Percentiles rank a stretch among this genome's conserved stretches.
These are phyloP conservation scores for Castanospermum australe DNA, from an alignment of 306 rosid genomes.

Conservation along the genomic window DNA sequence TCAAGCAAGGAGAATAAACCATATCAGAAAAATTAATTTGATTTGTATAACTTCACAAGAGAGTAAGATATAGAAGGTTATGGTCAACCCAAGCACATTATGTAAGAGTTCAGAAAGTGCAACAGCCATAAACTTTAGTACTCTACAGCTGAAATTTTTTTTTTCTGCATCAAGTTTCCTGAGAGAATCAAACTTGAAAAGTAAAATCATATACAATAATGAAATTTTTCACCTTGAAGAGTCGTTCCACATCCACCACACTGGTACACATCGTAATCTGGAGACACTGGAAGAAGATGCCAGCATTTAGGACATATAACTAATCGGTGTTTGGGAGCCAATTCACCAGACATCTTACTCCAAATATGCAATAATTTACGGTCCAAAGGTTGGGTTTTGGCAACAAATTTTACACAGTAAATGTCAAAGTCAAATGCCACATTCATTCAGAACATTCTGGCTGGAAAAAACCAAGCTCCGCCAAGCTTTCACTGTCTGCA, in stretches of 20 bases:
- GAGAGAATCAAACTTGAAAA: background rate
- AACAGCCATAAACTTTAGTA: constrained; percentile 5
- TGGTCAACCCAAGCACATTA: constrained; percentile 15
- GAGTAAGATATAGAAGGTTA: background rate
- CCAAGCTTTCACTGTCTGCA: constrained; percentile 34
- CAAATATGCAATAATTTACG: constrained; percentile 11
- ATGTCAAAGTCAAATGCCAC: constrained; percentile 19
- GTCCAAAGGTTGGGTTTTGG: constrained; percentile 25
- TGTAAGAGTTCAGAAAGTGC: background rate
- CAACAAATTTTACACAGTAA: constrained; percentile 21
- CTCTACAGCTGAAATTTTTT: background rate
- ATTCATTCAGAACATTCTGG: constrained; percentile 16
- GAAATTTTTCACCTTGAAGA: constrained; percentile 66
- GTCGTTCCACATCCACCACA: constrained; percentile 84
- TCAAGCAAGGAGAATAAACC: background rate
- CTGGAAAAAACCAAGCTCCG: constrained; percentile 10
- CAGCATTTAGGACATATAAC: constrained; percentile 87
- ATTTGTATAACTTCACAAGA: background rate
- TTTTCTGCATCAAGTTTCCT: background rate
- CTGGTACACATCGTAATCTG: constrained; percentile 56
- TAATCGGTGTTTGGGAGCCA: constrained; percentile 59
- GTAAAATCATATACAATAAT: background rate
- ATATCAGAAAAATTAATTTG: background rate
- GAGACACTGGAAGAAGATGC: constrained; percentile 65
- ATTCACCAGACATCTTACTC: constrained; percentile 53